phyloP scores from a whole-genome alignment of 208 protist species.

The Vickermania spadyakhi region DNA sequence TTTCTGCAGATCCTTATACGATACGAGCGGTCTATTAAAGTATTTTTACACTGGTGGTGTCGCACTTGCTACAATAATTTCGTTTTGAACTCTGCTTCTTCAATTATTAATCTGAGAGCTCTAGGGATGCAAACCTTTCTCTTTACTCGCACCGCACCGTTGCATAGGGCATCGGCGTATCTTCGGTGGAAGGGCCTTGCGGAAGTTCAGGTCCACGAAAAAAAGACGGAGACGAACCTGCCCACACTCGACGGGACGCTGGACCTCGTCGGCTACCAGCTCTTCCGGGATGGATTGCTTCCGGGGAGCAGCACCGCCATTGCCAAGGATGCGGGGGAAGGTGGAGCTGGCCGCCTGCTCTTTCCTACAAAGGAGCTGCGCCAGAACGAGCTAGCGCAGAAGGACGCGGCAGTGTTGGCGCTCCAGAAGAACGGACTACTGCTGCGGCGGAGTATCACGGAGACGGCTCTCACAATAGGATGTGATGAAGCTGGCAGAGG shows the following conservation, averaged over 20 bases:
- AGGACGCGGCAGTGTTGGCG: slow-evolving; percentile 27
- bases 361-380: not conserved
- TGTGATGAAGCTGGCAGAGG: slow-evolving; percentile 87
- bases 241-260: slow-evolving; percentile 76
- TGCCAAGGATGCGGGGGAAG: slow-evolving; percentile 15
- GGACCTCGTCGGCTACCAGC: slow-evolving; percentile 77
- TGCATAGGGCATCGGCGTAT: slow-evolving; percentile 3
- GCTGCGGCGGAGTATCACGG: slow-evolving; percentile 76
- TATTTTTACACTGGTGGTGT: slow-evolving; percentile 3
- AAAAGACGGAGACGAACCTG: slow-evolving; percentile 51
- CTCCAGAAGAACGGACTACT: slow-evolving; percentile 65
- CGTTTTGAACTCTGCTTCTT: slow-evolving; percentile 8
- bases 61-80: no score
- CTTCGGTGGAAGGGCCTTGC: slow-evolving; percentile 66
- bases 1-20: no score
- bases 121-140: slow-evolving; percentile 1
- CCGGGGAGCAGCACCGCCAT: slow-evolving; percentile 27
- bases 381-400: slow-evolving; percentile 20
- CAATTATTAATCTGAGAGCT: not conserved
- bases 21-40: no score
- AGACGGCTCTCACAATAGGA: slow-evolving; percentile 79
- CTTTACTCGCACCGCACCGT: not conserved
- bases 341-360: slow-evolving; percentile 24
- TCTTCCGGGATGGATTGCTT: slow-evolving; percentile 76
- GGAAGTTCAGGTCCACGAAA: slow-evolving; percentile 40